Evolutionary conservation across 2,329 filamentous ascomycete genomes (phyloP).

Genomic region (Apiospora aurea): DNA sequence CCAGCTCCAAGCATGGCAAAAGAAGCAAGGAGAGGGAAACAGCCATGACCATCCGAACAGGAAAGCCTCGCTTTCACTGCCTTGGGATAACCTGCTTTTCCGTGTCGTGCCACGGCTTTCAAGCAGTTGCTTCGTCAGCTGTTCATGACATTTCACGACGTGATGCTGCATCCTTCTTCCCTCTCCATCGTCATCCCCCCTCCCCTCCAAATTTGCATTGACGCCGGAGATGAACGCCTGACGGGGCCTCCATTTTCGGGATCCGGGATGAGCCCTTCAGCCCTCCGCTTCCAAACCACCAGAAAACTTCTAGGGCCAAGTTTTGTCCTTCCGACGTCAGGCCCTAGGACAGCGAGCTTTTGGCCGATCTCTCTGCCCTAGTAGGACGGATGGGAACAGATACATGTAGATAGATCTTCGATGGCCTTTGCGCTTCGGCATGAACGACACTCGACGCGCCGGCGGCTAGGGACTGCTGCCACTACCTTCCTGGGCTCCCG

Average conservation of each 20-base stretch:
- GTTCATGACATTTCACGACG: neutral
- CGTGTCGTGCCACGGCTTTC: neutral
- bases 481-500: neutral
- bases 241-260: constrained; percentile 26
- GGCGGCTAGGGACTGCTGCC: neutral
- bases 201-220: constrained; percentile 36
- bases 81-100: neutral
- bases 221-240: constrained; percentile 37
- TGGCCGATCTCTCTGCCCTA: neutral
- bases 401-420: neutral
- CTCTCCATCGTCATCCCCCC: constrained; percentile 30
- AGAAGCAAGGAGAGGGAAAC: neutral
- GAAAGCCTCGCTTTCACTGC: neutral
- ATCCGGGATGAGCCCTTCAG: constrained; percentile 19
- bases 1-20: neutral
- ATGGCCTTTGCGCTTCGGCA: neutral
- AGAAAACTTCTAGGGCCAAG: constrained; percentile 7
- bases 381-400: neutral
- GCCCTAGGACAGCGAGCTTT: neutral
- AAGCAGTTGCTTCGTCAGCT: neutral
- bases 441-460: constrained; percentile 1
- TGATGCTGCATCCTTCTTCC: constrained; percentile 1
- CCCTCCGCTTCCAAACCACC: neutral
- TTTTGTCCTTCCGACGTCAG: neutral
- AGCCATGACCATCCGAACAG: neutral